phyloP scores from a whole-genome alignment of 108 stramenopile genomes.

The Mediolabrus comicus region DNA sequence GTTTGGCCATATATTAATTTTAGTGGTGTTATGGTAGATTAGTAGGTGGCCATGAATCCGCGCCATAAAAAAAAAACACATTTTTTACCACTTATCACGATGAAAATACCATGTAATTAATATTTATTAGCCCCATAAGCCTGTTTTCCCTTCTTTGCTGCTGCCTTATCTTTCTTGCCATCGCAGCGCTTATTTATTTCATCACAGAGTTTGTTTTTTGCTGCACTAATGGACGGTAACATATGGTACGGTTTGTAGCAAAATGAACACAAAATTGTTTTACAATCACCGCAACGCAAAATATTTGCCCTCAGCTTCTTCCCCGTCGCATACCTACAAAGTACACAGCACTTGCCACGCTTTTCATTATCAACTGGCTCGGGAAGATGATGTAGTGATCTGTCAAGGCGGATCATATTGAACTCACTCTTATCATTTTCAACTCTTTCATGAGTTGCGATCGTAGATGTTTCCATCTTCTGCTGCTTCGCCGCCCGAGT shows the following conservation, averaged over 20 bases:
- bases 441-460: not conserved
- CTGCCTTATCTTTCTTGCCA: not conserved
- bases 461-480: not conserved
- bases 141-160: not conserved
- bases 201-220: not conserved
- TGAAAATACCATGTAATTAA: not conserved
- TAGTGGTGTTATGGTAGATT: too few species aligned
- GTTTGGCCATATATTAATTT: too few species aligned
- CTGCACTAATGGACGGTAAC: not conserved
- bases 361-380: not conserved
- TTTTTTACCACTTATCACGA: not conserved
- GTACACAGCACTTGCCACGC: constrained; percentile 7
- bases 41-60: too few species aligned
- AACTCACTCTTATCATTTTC: not conserved
- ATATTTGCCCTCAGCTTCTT: not conserved
- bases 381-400: not conserved
- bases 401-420: not conserved
- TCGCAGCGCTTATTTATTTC: not conserved
- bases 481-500: not conserved
- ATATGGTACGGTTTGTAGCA: constrained; percentile 15
- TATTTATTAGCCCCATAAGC: not conserved
- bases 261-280: not conserved
- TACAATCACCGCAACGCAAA: not conserved
- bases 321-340: constrained; percentile 15
- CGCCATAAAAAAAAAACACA: not conserved